These are phyloP conservation scores for Stagonosporopsis tanaceti DNA, from an alignment of 2,329 filamentous ascomycete species.

Conservation along the genomic window DNA sequence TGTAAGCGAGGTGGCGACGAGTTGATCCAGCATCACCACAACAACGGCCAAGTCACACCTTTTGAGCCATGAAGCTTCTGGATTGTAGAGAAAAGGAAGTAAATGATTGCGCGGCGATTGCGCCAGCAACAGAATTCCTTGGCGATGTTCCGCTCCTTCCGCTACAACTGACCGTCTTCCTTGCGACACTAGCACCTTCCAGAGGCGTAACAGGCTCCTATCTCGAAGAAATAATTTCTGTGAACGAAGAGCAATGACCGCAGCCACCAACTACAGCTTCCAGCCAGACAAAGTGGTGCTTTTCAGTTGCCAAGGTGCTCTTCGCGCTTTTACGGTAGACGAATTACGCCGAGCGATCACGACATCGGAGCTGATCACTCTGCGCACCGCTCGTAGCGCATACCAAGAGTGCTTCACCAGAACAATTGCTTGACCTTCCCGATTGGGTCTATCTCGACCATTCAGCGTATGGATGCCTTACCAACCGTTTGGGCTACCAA, in stretches of 20 bases:
- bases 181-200: slow-evolving; percentile 6
- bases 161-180: background rate
- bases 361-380: slow-evolving; percentile 30
- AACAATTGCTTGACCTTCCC: slow-evolving; percentile 39
- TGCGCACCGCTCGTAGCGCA: slow-evolving; percentile 21
- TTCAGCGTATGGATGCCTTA: slow-evolving; percentile 17
- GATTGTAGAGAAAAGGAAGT: background rate
- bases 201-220: slow-evolving; percentile 1
- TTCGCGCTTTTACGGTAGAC: slow-evolving; percentile 19
- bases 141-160: slow-evolving; percentile 2
- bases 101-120: background rate
- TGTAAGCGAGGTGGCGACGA: background rate
- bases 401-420: slow-evolving; percentile 33
- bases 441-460: slow-evolving; percentile 24
- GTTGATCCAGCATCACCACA: background rate
- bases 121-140: background rate
- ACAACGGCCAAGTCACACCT: background rate
- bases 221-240: background rate
- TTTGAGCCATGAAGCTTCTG: background rate
- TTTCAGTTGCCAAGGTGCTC: slow-evolving; percentile 19
- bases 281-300: slow-evolving; percentile 7
- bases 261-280: slow-evolving; percentile 12
- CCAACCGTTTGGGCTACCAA: slow-evolving; percentile 23
- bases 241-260: slow-evolving; percentile 5
- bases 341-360: slow-evolving; percentile 38